Evolutionary conservation across 129 eudicot species (phyloP).

Genomic region (Cynara cardunculus): DNA sequence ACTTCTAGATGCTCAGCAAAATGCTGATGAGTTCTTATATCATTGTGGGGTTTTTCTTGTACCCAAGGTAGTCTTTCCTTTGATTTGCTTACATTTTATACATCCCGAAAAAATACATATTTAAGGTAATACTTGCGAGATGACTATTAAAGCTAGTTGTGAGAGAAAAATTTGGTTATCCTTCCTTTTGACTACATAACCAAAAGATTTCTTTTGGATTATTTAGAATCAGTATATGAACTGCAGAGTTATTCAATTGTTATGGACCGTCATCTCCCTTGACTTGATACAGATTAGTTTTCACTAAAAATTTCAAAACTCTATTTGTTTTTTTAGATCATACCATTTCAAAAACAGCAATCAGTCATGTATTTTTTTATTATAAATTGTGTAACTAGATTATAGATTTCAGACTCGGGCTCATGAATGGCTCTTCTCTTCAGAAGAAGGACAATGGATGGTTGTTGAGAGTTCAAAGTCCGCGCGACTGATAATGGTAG

Average conservation of each 20-base stretch:
- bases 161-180: background rate
- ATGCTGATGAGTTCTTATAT: conserved; percentile 51
- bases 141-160: background rate
- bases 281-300: background rate
- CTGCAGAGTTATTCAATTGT: background rate
- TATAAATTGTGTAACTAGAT: conserved; percentile 37
- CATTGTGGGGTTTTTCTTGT: conserved; percentile 83
- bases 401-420: conserved; percentile 71
- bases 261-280: background rate
- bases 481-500: conserved; percentile 87
- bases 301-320: background rate
- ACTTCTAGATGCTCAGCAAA: conserved; percentile 77
- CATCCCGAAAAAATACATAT: background rate
- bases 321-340: background rate
- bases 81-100: conserved; percentile 8
- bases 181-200: background rate
- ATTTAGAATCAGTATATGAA: background rate
- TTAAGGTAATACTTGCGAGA: background rate
- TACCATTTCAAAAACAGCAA: background rate
- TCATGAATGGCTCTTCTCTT: conserved; percentile 88
- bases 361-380: background rate
- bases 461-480: conserved; percentile 85
- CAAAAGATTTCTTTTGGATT: background rate
- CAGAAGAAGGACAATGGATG: conserved; percentile 98
- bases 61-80: conserved; percentile 55